phyloP scores from a whole-genome alignment of 2,329 filamentous ascomycete genomes.

The Ascochyta clinopodiicola region DNA sequence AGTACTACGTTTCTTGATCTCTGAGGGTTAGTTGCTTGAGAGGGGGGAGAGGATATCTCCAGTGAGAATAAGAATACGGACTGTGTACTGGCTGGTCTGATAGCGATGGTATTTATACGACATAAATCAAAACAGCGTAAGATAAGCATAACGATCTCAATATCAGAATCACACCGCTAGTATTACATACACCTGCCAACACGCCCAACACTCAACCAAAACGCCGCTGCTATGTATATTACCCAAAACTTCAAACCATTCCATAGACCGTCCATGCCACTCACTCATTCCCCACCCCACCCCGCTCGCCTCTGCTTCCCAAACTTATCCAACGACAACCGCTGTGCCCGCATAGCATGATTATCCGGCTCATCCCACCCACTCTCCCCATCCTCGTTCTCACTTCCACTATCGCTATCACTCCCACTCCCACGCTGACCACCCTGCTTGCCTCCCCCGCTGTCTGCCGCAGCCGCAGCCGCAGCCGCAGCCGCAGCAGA shows the following conservation, averaged over 20 bases:
- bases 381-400: background rate
- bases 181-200: too few species aligned
- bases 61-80: too few species aligned
- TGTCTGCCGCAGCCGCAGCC: too few species aligned
- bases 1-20: conserved; percentile 30
- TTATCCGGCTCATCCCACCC: background rate
- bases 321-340: background rate
- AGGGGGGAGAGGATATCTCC: background rate
- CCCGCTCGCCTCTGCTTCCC: conserved; percentile 6
- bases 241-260: background rate
- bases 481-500: background rate
- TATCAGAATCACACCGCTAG: too few species aligned
- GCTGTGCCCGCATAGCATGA: background rate
- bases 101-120: too few species aligned
- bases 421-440: too few species aligned
- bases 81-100: too few species aligned
- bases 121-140: too few species aligned
- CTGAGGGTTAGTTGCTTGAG: background rate
- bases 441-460: too few species aligned
- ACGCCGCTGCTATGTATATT: background rate
- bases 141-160: too few species aligned
- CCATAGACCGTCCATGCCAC: background rate
- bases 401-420: background rate
- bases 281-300: background rate
- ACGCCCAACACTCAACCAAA: background rate